These are phyloP conservation scores for Gentiana dahurica DNA, from an alignment of 257 asterid species.

Conservation along the genomic window DNA sequence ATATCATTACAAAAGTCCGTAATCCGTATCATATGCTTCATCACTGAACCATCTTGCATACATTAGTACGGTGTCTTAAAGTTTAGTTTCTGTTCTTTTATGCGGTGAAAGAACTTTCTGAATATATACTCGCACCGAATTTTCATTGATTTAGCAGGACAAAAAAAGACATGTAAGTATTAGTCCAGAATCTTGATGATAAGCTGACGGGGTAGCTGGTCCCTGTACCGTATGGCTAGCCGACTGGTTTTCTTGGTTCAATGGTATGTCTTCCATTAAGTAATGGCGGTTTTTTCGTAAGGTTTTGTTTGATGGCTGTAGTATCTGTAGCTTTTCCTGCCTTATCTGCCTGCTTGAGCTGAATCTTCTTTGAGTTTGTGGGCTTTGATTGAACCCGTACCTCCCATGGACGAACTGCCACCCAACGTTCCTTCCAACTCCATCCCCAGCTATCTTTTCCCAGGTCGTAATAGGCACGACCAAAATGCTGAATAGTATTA, in stretches of 20 bases:
- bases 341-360: slow-evolving; percentile 16
- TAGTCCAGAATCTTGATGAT: background rate
- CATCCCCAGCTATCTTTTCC: slow-evolving; percentile 80
- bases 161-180: background rate
- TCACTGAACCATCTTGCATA: slow-evolving; percentile 4
- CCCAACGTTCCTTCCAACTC: slow-evolving; percentile 83
- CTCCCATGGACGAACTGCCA: slow-evolving; percentile 76
- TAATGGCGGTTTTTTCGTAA: slow-evolving; percentile 10
- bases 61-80: background rate
- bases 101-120: background rate
- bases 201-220: slow-evolving; percentile 6
- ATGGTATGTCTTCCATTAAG: background rate
- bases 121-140: background rate
- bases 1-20: slow-evolving; percentile 5
- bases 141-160: slow-evolving; percentile 1
- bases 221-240: background rate
- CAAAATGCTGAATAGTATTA: slow-evolving; percentile 35
- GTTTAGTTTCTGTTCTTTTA: background rate
- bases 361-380: slow-evolving; percentile 22
- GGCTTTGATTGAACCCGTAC: slow-evolving; percentile 30
- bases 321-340: slow-evolving; percentile 15
- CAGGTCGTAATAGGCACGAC: slow-evolving; percentile 62
- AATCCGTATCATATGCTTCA: slow-evolving; percentile 11
- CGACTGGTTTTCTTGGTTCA: slow-evolving; percentile 7
- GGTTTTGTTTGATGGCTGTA: slow-evolving; percentile 10